Evolutionary conservation across 163 green algal species (phyloP), one percentile per base, ranked within the genome.

Genomic region (Chlorella variabilis): DNA sequence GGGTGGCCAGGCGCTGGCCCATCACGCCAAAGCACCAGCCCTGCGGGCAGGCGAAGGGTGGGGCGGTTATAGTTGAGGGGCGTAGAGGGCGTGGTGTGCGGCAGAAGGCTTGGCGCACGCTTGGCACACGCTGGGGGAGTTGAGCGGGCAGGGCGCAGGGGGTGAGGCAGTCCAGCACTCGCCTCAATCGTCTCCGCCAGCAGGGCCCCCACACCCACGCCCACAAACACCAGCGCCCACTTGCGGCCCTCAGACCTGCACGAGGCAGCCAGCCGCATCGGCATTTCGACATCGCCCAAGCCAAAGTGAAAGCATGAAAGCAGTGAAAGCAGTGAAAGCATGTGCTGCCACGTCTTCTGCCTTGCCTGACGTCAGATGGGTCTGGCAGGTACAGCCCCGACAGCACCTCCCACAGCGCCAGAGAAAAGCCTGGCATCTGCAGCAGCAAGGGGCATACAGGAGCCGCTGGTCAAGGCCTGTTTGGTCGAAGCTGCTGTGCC

Each of bases 381-480:
- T 70, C 69, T 31, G 85, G 56, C 23, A 67, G 63, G 84, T 90
- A 95, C 78, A 93, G 92, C 29, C 88, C 75, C 29, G 45, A 59
- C 42, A 94, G 85, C 63, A 96, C 87, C 78, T 78, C 80, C 20
- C 74, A 85, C 27, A 94, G 86, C 29, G 91, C 51, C 59, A 96
- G 87, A 4, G 91, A 90, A 71, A 97, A 95, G n/a, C 77, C 80
- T 0, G 93, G 93, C 86, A 94, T 91, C 68, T 93, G 82, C 0
- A 20, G 31, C 11, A n/a, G 45, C 63, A 29, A 9, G 1, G 8
- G 7, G 18, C 21, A 1, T 33, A n/a, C 23, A 36, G 21, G 0
- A 56, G 36, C 6, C 21, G 33, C 36, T 29, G 38, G 29, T 39
- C 21, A 56, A 6, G 54, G n/a, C n/a, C n/a, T n/a, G n/a, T n/a